phyloP scores from a whole-genome alignment of 495 filamentous ascomycete species.

The Massariosphaeria phaeospora region DNA sequence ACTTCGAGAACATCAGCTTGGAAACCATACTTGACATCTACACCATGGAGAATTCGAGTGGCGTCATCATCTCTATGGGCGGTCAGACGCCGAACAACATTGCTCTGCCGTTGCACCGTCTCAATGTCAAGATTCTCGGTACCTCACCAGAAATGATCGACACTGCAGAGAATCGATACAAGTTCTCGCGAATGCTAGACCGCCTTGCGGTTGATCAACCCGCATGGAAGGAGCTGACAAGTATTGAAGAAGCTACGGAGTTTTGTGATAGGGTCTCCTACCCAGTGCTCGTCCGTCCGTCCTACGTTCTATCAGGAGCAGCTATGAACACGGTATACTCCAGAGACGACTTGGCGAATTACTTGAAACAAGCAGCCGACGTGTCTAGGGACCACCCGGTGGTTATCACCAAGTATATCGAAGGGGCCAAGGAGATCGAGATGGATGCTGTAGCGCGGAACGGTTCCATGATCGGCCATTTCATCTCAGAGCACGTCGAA shows the following conservation, averaged over 20 bases:
- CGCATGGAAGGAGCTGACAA: slow-evolving; percentile 94
- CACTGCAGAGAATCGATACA: slow-evolving; percentile 93
- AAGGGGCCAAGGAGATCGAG: slow-evolving; percentile 95
- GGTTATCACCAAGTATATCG: slow-evolving; percentile 99
- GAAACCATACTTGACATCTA: slow-evolving; percentile 96
- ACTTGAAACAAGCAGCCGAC: slow-evolving; percentile 80
- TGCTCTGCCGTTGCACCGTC: slow-evolving; percentile 76
- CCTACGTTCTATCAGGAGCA: slow-evolving; percentile 95
- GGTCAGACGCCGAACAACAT: slow-evolving; percentile 99
- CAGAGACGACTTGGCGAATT: slow-evolving; percentile 81
- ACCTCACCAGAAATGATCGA: slow-evolving; percentile 99
- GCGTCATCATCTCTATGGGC: slow-evolving; percentile 97
- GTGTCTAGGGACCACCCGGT: slow-evolving; percentile 97
- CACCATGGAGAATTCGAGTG: slow-evolving; percentile 76
- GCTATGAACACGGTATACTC: slow-evolving; percentile 99
- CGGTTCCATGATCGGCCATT: slow-evolving; percentile 84
- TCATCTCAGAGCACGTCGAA: slow-evolving; percentile 95
- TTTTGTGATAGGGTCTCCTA: slow-evolving; percentile 89
- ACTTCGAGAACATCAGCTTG: slow-evolving; percentile 96
- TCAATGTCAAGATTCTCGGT: slow-evolving; percentile 87
- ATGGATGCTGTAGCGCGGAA: slow-evolving; percentile 89
- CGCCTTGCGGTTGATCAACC: slow-evolving; percentile 93
- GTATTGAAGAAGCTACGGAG: slow-evolving; percentile 73
- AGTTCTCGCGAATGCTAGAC: slow-evolving; percentile 97
- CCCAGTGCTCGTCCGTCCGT: slow-evolving; percentile 89